Evolutionary conservation across 208 protist species (phyloP).

Genomic region (Tetramitus jugosus): DNA sequence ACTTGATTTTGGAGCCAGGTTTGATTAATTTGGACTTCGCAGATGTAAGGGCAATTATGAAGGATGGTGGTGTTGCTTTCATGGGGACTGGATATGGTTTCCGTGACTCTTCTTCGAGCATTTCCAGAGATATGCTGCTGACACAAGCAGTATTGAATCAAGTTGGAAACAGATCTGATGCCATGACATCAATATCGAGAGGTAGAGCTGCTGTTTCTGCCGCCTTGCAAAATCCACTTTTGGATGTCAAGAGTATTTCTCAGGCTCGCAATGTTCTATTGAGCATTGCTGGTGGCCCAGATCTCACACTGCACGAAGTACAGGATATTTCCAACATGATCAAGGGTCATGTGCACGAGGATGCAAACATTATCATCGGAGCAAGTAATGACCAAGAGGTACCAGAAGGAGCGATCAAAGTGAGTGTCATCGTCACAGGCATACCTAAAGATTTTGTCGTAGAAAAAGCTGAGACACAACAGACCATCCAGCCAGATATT

Average conservation of each 20-base stretch:
- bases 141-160: not conserved
- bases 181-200: too few species aligned
- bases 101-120: too few species aligned
- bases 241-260: slow-evolving; percentile 36
- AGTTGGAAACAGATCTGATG: not conserved
- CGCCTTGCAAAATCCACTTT: slow-evolving; percentile 43
- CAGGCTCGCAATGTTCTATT: slow-evolving; percentile 39
- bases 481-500: too few species aligned
- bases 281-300: slow-evolving; percentile 33
- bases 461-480: too few species aligned
- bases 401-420: too few species aligned
- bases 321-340: slow-evolving; percentile 36
- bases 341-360: slow-evolving; percentile 31
- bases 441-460: too few species aligned
- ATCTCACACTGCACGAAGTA: slow-evolving; percentile 40
- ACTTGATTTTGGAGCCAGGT: slow-evolving; percentile 46
- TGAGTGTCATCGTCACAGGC: too few species aligned
- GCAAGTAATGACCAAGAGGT: slow-evolving; percentile 24
- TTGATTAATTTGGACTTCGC: slow-evolving; percentile 56
- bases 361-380: slow-evolving; percentile 53
- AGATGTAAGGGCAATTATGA: slow-evolving; percentile 43
- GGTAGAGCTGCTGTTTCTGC: slow-evolving; percentile 30
- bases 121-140: too few species aligned
- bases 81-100: slow-evolving; percentile 45
- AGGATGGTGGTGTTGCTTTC: slow-evolving; percentile 37